Base-by-base conservation (phyloP, 2,329 filamentous ascomycete genomes). In the Drechslerella stenobrocha region DNA sequence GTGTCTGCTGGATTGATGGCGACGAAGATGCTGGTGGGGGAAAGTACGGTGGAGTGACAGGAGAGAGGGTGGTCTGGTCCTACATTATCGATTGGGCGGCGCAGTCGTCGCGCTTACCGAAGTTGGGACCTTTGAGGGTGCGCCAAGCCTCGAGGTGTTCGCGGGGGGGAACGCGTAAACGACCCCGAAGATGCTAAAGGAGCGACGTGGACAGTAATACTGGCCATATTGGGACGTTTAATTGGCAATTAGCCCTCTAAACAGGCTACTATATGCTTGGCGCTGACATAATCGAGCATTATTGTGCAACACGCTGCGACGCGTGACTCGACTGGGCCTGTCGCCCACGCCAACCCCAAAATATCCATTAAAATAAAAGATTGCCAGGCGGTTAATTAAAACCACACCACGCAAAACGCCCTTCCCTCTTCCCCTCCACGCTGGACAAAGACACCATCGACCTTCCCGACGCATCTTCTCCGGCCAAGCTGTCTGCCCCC, bases 11-110 rank as follows among this genome's bases (percentile, higher is more conserved):
- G 5, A 11, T 5, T 30, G 28, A 11, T 30, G 28, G 28, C 11
- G 28, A 11, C 28, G 45, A 6, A 30, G 9, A 7, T 6, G 28
- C 18, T 28, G 9, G 13, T 30, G 15, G 32, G n/a, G n/a, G n/a
- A n/a, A n/a, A n/a, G 22, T 65, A 65, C 60, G 60, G 60, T 65
- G 60, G 53, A 28, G 40, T 48, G 52, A 65, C 60, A 56, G 30
- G 15, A 22, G 48, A 18, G 37, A 34, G 24, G 32, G 11, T 4
- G 34, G 15, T 37, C 13, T 13, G 34, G 34, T 4, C 11, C n/a
- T n/a, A n/a, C n/a, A n/a, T n/a, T n/a, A n/a, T n/a, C n/a, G n/a
- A n/a, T n/a, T n/a, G n/a, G n/a, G n/a, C n/a, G n/a, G n/a, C n/a
- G n/a, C n/a, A n/a, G n/a, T n/a, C n/a, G n/a, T n/a, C n/a, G n/a